Base-by-base conservation (phyloP, 345 rosid species). In the Brassica rapa region DNA sequence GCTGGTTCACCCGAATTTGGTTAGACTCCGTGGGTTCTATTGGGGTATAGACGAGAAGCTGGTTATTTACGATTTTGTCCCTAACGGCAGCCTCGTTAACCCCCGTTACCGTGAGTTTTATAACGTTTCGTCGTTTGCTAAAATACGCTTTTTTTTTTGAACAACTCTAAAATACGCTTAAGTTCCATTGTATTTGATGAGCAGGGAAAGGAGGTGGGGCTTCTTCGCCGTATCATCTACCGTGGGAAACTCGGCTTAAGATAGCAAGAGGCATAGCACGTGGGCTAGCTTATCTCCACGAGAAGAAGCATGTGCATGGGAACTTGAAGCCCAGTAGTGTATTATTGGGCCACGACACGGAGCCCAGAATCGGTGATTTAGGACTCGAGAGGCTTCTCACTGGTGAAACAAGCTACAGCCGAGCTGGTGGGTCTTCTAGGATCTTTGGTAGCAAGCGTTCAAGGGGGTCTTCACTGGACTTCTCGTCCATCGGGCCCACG, bases 231-330 rank as follows among this genome's bases (percentile, higher is more conserved):
- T 85, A 86, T 68, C 91, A 83, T 78, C 60, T 94, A 56, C 91
- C 91, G 5, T 89, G 97, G 98, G 98, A 91, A 64, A 78, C 90
- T 73, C 87, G 97, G 81, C 90, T 92, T 59, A 92, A 83, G 89
- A 90, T 94, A 16, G 90, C 86, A 0, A 88, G 81, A 77, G 97
- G 98, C 0, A 83, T 92, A 24, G 95, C 97, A 63, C 93, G 92
- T 21, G 98, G 93, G 71, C 87, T 94, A 5, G 70, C 86, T 1
- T 89, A 84, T 68, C 95, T 94, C 43, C 97, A 94, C 41, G 98
- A 94, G 49, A 92, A 89, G 88, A 92, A 88, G 82, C 95, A 92
- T 8, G 97, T 92, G 55, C 94, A 94, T 63, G 97, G 91, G n/a
- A 92, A 92, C 77, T 80, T 94, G 51, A 94, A 92, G 85, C 98